These are phyloP conservation scores for Cutaneotrichosporon cavernicola DNA, from an alignment of 1,284 basidiomycete genomes.

Conservation along the genomic window DNA sequence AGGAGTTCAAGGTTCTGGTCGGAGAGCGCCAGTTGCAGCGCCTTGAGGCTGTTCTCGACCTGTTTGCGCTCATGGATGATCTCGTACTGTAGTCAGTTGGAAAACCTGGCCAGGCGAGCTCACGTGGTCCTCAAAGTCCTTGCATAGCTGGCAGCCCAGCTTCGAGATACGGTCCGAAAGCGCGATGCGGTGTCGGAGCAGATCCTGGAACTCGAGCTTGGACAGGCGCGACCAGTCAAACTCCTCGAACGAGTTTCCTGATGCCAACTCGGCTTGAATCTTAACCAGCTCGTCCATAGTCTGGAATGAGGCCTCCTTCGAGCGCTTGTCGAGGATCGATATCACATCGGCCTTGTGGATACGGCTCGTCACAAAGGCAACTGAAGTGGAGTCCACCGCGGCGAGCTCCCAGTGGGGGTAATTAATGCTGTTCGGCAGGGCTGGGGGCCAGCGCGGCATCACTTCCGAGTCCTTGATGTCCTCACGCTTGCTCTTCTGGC, in stretches of 20 bases:
- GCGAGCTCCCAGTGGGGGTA: conserved; percentile 69
- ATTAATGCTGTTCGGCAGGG: conserved; percentile 57
- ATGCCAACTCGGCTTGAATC: conserved; percentile 59
- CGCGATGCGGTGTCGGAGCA: conserved; percentile 63
- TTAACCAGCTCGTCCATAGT: conserved; percentile 54
- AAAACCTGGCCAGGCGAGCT: conserved; percentile 36
- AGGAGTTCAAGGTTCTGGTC: conserved; percentile 96
- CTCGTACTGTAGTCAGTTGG: conserved; percentile 62
- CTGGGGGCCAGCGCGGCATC: conserved; percentile 73
- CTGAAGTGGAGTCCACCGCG: conserved; percentile 68
- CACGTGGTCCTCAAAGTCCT: conserved; percentile 68
- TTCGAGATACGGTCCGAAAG: conserved; percentile 56
- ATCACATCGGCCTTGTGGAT: conserved; percentile 70
- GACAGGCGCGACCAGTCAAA: conserved; percentile 80
- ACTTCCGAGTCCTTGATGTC: conserved; percentile 63
- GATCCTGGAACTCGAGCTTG: conserved; percentile 89
- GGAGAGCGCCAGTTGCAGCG: conserved; percentile 76
- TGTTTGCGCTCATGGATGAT: conserved; percentile 71
- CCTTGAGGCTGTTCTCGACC: conserved; percentile 69
- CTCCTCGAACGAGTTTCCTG: conserved; percentile 61
- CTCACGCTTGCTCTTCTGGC: conserved; percentile 60
- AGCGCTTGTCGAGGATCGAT: conserved; percentile 60
- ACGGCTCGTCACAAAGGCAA: conserved; percentile 71
- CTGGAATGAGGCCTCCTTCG: conserved; percentile 55
- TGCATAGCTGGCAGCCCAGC: conserved; percentile 62